These are phyloP conservation scores for Dysphania ambrosioides DNA, from an alignment of 148 eudicot genomes.

Conservation along the genomic window DNA sequence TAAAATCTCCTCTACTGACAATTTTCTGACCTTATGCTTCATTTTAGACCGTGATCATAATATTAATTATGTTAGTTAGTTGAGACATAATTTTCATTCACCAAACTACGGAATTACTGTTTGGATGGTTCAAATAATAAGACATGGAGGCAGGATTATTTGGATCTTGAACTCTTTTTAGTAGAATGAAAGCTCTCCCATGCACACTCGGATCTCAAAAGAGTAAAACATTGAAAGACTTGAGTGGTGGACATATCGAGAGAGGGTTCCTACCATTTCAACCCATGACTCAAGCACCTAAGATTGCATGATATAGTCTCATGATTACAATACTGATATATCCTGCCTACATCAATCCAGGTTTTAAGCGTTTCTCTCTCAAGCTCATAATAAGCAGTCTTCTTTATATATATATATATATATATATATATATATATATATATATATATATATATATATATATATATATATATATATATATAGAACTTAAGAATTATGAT, in stretches of 20 bases:
- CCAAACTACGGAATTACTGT: conserved; percentile 5
- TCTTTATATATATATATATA: no score
- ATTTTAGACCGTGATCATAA: conserved; percentile 10
- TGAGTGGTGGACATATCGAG: conserved; percentile 5
- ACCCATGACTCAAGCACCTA: conserved; percentile 2
- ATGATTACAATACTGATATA: not conserved
- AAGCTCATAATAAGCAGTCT: no score
- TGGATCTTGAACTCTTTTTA: conserved; percentile 9
- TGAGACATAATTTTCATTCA: conserved; percentile 24
- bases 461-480: no score
- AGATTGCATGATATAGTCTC: conserved; percentile 2
- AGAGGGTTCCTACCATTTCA: not conserved
- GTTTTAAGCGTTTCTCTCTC: no score
- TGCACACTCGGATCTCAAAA: not conserved
- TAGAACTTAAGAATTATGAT: no score
- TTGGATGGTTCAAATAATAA: not conserved
- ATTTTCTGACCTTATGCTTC: not conserved
- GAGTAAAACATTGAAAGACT: conserved; percentile 13
- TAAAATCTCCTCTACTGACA: not conserved
- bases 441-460: no score
- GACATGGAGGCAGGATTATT: conserved; percentile 3
- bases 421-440: no score
- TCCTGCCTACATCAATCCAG: no score
- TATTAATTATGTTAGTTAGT: conserved; percentile 2
- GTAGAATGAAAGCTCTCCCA: not conserved